These are phyloP conservation scores for Exophiala sideris DNA, from an alignment of 2,329 filamentous ascomycete genomes.

Conservation along the genomic window DNA sequence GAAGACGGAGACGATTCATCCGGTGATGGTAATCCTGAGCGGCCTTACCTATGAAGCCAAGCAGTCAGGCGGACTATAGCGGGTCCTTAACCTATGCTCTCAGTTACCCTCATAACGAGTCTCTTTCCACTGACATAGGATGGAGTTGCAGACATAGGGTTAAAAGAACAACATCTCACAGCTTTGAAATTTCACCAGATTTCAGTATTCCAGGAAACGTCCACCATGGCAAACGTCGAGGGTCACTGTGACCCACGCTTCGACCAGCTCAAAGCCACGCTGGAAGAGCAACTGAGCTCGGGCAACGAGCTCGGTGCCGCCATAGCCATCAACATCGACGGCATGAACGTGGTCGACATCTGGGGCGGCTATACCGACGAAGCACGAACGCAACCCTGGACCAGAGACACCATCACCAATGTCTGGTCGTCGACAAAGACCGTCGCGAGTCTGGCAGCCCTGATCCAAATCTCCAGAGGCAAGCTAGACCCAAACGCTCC, in stretches of 20 bases:
- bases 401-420: slow-evolving; percentile 22
- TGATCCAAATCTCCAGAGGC: slow-evolving; percentile 42
- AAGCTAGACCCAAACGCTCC: slow-evolving; percentile 37
- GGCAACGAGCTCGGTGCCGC: slow-evolving; percentile 47
- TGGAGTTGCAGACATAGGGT: too few species aligned
- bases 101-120: too few species aligned
- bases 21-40: too few species aligned
- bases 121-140: too few species aligned
- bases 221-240: slow-evolving; percentile 26
- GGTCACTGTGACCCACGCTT: slow-evolving; percentile 41
- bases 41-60: too few species aligned
- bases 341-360: slow-evolving; percentile 43
- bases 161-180: too few species aligned
- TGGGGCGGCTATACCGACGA: slow-evolving; percentile 43
- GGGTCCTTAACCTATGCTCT: too few species aligned
- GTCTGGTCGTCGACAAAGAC: slow-evolving; percentile 45
- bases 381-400: slow-evolving; percentile 27
- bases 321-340: slow-evolving; percentile 41
- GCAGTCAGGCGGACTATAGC: too few species aligned
- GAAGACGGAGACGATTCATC: too few species aligned
- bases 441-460: slow-evolving; percentile 36
- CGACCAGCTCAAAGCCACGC: slow-evolving; percentile 32
- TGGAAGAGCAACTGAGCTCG: slow-evolving; percentile 37
- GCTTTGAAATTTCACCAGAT: background rate
- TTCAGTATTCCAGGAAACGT: background rate